phyloP scores from a whole-genome alignment of 1,284 basidiomycete genomes.

The Neolentinus lepideus region DNA sequence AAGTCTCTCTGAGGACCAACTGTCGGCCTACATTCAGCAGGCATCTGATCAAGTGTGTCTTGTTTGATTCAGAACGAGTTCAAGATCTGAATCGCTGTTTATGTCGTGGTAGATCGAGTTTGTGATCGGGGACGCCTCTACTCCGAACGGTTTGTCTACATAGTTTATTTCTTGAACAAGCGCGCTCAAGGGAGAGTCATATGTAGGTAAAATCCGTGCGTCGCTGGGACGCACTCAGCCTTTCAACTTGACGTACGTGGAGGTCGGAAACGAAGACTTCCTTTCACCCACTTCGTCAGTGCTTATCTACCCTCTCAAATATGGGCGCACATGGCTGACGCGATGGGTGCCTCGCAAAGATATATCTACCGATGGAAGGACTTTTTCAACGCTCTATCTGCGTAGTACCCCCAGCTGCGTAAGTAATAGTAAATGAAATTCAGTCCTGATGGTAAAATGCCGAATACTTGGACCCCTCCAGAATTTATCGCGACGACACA shows the following conservation, averaged over 20 bases:
- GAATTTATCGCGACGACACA: constrained; percentile 56
- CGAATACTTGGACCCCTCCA: too few relatives aligned
- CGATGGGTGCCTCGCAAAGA: constrained; percentile 17
- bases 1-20: constrained; percentile 41
- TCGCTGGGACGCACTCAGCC: constrained; percentile 57
- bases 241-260: constrained; percentile 52
- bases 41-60: constrained; percentile 53
- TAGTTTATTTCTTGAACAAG: background rate
- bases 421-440: constrained; percentile 21
- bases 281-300: constrained; percentile 20
- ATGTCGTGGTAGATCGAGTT: background rate
- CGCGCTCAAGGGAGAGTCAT: too few relatives aligned
- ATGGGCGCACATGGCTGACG: background rate
- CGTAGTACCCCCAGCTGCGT: constrained; percentile 57
- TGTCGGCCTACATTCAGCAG: constrained; percentile 58
- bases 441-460: too few relatives aligned
- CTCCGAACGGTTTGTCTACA: constrained; percentile 23
- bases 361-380: constrained; percentile 58
- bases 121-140: constrained; percentile 34
- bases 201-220: constrained; percentile 57
- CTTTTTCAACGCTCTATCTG: constrained; percentile 46
- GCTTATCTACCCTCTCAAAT: background rate
- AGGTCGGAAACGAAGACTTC: constrained; percentile 65
- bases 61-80: too few relatives aligned
- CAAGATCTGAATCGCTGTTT: background rate